Evolutionary conservation across 1,139 yeast species (phyloP), one percentile per base, ranked within the genome.

Genomic region (Suhomyces taliae): DNA sequence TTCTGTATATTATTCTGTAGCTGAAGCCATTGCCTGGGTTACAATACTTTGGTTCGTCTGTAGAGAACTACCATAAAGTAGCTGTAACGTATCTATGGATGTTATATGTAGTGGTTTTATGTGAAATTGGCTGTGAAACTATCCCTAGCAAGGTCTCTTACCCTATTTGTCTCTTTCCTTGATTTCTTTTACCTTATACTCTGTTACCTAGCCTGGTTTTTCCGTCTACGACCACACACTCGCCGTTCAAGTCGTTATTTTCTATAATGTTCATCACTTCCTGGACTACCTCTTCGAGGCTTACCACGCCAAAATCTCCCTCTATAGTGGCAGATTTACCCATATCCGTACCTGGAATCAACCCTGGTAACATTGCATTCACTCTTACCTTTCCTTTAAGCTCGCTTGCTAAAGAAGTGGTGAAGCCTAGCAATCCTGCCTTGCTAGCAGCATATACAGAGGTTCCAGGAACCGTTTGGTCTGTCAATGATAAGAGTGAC

Each of bases 391-490:
- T 70, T 1, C 73, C 78, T 9, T 76, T 77, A 48, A 87, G 64
- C 56, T 93, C 99, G 3, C 64, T 59, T 0, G 93, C 84, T 39
- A 90, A 62, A 0, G 86, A 70, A 39, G 70, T 66, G 0, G 95
- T 80, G 56, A 90, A 86, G 6, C 87, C 89, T 40, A 79, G 60
- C 11, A 87, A 55, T 0, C 95, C 98, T 0, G 90, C 87, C 62
- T 93, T 93, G 43, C 90, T 74, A 0, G 96, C 93, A 0, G 90
- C 74, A 61, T 93, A 93, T 0, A 87, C 84, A 0, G 87, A 58
- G 0, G 96, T 81, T 0, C 98, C 98, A 1, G 78, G 68, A 1
- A 53, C 44, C 2, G 72, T 67, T 1, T 74, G 3, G 65, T 79
- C 48, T 51, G 70, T 49, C 52, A 54, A 39, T 0, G 88, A 87